A percentile compares a stretch with the other conserved stretches of the same genome.
phyloP scores from a whole-genome alignment of 805 yeast genomes.

The Starmerella kuoi region DNA sequence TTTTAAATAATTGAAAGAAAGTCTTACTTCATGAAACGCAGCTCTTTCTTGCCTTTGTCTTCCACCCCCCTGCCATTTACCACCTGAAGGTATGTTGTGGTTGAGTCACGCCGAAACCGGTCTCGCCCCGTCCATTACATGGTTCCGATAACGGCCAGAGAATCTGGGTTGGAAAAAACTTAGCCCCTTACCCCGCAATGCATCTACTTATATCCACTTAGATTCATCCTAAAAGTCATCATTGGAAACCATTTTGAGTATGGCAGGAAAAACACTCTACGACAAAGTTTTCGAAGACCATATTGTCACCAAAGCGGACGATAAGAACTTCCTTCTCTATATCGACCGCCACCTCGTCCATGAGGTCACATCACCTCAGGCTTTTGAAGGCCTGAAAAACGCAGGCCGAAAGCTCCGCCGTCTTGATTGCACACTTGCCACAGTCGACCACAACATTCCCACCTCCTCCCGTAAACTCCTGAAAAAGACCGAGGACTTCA shows the following conservation, averaged over 20 bases:
- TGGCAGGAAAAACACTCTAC: conserved; percentile 53
- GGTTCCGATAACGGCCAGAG: too few species aligned
- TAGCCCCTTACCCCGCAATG: not conserved
- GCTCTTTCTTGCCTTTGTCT: too few species aligned
- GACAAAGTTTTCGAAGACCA: conserved; percentile 96
- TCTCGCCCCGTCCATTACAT: too few species aligned
- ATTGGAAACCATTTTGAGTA: conserved; percentile 1
- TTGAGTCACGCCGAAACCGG: too few species aligned
- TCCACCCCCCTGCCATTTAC: too few species aligned
- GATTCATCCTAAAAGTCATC: conserved; percentile 8
- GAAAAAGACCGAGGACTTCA: conserved; percentile 63
- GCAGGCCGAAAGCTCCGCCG: conserved; percentile 88
- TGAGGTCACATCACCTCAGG: conserved; percentile 98
- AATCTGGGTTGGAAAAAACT: not conserved
- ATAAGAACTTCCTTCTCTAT: conserved; percentile 75
- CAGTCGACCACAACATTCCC: conserved; percentile 96
- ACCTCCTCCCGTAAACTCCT: conserved; percentile 74
- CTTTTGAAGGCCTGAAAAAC: conserved; percentile 84
- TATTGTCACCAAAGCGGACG: conserved; percentile 76
- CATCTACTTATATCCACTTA: conserved; percentile 6
- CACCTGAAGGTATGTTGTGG: too few species aligned
- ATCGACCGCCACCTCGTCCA: conserved; percentile 96
- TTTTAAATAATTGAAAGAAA: too few species aligned
- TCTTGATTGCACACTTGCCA: conserved; percentile 80
- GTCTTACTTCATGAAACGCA: too few species aligned